A percentile compares a stretch with the other conserved stretches of the same genome.
Evolutionary conservation across 164 flowering plant genomes (phyloP).

Genomic region (Tinospora cordifolia): DNA sequence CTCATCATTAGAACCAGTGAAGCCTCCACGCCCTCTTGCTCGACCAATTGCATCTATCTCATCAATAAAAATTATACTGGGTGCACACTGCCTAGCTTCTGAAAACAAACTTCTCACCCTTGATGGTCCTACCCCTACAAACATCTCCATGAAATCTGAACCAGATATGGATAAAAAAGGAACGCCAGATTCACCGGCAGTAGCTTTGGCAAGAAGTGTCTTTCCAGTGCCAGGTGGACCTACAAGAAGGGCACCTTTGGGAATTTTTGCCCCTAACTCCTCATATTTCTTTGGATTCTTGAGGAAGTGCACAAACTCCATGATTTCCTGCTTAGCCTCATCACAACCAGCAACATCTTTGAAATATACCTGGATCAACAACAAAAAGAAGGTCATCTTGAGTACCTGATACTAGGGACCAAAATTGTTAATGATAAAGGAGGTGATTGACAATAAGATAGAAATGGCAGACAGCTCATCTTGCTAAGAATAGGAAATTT

Average conservation of each 20-base stretch:
- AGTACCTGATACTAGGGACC: background rate
- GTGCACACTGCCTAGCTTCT: constrained; percentile 86
- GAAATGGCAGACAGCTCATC: background rate
- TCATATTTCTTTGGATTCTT: constrained; percentile 86
- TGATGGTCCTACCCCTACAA: constrained; percentile 91
- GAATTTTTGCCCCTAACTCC: constrained; percentile 84
- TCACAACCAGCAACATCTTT: constrained; percentile 97
- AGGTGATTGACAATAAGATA: background rate
- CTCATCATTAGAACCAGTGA: constrained; percentile 73
- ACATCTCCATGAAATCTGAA: constrained; percentile 95
- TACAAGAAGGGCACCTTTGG: constrained; percentile 87
- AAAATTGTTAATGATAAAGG: too few species aligned
- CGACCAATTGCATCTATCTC: constrained; percentile 96
- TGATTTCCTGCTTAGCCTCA: constrained; percentile 93
- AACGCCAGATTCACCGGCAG: constrained; percentile 87
- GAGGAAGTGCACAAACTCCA: constrained; percentile 93
- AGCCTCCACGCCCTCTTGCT: constrained; percentile 80
- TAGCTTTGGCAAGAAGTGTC: constrained; percentile 91
- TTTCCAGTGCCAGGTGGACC: constrained; percentile 98
- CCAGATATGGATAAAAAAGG: constrained; percentile 85
- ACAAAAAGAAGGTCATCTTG: constrained; percentile 3
- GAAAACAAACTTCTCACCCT: constrained; percentile 80
- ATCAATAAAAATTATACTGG: constrained; percentile 85
- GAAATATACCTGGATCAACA: constrained; percentile 51
- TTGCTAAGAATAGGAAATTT: background rate